These are phyloP conservation scores for Linnemannia hyalina DNA, from an alignment of 192 early-diverging fungal genomes.

Conservation along the genomic window DNA sequence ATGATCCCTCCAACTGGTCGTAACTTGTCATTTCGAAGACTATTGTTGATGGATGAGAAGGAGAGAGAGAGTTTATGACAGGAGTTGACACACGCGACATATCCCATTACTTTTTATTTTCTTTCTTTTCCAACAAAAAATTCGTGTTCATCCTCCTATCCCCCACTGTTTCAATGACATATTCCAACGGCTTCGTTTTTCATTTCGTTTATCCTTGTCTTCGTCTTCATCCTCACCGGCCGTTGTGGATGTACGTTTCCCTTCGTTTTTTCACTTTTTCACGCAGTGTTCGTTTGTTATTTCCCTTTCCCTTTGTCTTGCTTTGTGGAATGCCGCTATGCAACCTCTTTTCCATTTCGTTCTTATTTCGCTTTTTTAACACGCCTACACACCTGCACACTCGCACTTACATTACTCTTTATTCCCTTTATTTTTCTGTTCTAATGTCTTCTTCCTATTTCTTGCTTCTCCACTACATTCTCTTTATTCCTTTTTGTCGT, in stretches of 20 bases:
- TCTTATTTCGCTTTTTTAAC: too few species aligned
- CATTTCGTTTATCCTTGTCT: background rate
- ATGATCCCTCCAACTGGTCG: constrained; percentile 28
- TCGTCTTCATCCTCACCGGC: too few species aligned
- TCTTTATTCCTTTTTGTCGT: background rate
- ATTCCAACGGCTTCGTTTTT: background rate
- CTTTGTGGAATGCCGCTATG: too few species aligned
- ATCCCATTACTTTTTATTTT: background rate
- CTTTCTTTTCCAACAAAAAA: constrained; percentile 1
- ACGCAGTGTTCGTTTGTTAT: constrained; percentile 1
- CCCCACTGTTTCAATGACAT: background rate
- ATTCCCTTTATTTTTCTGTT: background rate
- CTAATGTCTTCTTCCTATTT: background rate
- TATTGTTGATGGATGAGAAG: background rate
- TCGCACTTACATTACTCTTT: background rate
- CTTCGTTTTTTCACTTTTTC: background rate
- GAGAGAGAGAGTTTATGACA: background rate
- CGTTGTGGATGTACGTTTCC: too few species aligned
- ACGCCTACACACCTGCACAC: too few species aligned
- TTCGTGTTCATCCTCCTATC: too few species aligned
- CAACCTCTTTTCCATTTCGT: too few species aligned
- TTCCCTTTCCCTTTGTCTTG: background rate
- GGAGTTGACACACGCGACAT: too few species aligned
- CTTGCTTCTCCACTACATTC: background rate
- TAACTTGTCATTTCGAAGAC: background rate